Evolutionary conservation across 345 rosid species (phyloP).

Genomic region (Populus alba): DNA sequence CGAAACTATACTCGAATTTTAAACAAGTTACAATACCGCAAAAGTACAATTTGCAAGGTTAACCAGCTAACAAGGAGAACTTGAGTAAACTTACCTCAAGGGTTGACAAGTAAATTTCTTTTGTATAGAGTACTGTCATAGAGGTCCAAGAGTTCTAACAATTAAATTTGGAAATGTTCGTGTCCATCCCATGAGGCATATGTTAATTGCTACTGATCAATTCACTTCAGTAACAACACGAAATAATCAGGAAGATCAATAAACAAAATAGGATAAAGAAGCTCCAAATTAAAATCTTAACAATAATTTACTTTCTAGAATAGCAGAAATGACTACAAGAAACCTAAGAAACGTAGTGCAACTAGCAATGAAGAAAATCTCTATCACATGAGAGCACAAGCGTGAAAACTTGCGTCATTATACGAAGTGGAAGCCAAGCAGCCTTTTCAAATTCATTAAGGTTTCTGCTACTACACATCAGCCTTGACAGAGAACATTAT

Average conservation of each 20-base stretch:
- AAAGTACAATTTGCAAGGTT: background rate
- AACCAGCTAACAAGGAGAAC: background rate
- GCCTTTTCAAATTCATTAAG: background rate
- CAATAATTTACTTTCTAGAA: background rate
- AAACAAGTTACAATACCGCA: too few relatives aligned
- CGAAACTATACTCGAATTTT: too few relatives aligned
- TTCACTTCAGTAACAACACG: background rate
- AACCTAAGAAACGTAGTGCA: background rate
- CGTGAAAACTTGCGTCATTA: background rate
- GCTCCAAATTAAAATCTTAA: background rate
- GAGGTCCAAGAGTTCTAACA: background rate
- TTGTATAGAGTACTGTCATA: background rate
- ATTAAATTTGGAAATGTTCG: background rate
- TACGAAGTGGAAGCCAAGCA: background rate
- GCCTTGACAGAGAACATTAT: background rate
- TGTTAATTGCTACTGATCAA: background rate
- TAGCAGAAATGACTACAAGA: background rate
- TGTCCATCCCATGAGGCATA: background rate
- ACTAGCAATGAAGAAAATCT: background rate
- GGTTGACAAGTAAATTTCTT: background rate
- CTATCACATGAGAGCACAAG: background rate
- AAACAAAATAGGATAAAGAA: background rate
- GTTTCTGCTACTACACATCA: background rate
- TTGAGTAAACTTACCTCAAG: background rate
- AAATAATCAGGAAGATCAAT: background rate